A percentile compares a stretch with the other conserved stretches of the same genome.
phyloP scores from a whole-genome alignment of 2,329 filamentous ascomycete species.

The Domatiomyces catenatus region DNA sequence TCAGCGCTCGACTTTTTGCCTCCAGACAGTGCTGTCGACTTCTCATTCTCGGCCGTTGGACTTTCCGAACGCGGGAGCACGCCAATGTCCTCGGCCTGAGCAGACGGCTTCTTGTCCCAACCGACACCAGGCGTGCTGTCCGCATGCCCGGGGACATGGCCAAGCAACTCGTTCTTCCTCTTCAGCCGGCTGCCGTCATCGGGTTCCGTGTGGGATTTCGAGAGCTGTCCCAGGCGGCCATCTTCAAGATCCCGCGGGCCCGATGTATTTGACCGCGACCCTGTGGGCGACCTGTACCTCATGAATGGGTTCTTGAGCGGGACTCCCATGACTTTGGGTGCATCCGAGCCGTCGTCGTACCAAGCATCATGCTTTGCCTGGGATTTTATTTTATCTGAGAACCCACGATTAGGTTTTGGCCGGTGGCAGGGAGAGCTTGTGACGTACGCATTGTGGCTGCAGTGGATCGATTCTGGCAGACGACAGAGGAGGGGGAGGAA shows the following conservation, averaged over 20 bases:
- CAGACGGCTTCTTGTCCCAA: slow-evolving; percentile 3
- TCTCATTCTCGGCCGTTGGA: slow-evolving; percentile 5
- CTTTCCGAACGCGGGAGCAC: slow-evolving; percentile 6
- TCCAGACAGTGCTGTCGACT: slow-evolving; percentile 1
- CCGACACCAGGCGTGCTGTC: slow-evolving; percentile 6
- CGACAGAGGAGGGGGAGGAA: background rate
- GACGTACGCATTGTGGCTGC: background rate
- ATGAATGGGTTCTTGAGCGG: slow-evolving; percentile 10
- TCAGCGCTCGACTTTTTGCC: slow-evolving; percentile 5
- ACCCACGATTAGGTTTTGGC: background rate
- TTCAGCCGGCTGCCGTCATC: slow-evolving; percentile 5
- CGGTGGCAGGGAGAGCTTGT: background rate
- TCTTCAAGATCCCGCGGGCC: slow-evolving; percentile 7
- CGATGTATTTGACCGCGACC: slow-evolving; percentile 3
- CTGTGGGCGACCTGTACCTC: slow-evolving; percentile 6
- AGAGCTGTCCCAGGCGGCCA: background rate
- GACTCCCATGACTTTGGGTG: slow-evolving; percentile 2
- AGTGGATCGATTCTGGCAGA: background rate
- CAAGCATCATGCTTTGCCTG: slow-evolving; percentile 14
- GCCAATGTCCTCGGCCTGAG: slow-evolving; percentile 5
- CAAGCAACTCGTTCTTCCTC: slow-evolving; percentile 4
- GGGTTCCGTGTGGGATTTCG: slow-evolving; percentile 3
- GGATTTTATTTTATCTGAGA: slow-evolving; percentile 13
- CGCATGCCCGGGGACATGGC: slow-evolving; percentile 2
- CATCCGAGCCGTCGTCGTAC: slow-evolving; percentile 10